Base-by-base conservation (phyloP, 1,284 basidiomycete species). In the Earliella scabrosa region DNA sequence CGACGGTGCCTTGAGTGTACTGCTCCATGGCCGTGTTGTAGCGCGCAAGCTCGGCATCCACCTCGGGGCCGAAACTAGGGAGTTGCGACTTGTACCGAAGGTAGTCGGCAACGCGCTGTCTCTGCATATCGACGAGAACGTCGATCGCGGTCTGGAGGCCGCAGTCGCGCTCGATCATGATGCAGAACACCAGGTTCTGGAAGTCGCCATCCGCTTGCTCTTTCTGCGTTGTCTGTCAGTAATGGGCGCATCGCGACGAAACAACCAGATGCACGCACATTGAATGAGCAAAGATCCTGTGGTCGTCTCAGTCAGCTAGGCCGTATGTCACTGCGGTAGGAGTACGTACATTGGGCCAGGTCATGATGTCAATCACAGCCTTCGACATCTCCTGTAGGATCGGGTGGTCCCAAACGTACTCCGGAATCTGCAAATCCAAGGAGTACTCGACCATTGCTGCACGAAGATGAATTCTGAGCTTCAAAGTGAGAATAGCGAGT, bases 171-270 rank as follows among this genome's bases (percentile, higher is more conserved):
- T 80, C 77, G 34, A 74, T 64, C 76, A 81, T 80, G 50, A 81
- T 71, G 47, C 73, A 73, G 63, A 78, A 78, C 34, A 81, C 78
- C 11, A 81, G 68, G 58, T 81, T 81, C 63, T 80, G 78, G 58
- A 77, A 79, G 60, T 82, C 80, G 26, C 75, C 76, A 52, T 80
- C 78, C 6, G 76, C 71, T 57, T 81, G 79, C 59, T 81, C 79
- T 68, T 80, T 80, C 78, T 80, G 62, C 51, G 21, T 41, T 35
- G 51, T 14, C 2, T 11, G 36, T 56, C 26, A 51, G 45, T 58
- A 47, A 41, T 31, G 57, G 43, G 59, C 49, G 23, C 29, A 41
- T 56, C 34, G 11, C 45, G 45, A 24, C 32, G 48, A 56, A 2
- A 27, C 40, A 50, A 54, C 39, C 10, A 45, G 59, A 13, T 6